Base-by-base conservation (phyloP, 495 filamentous ascomycete species). In the Lepidopterella palustris region DNA sequence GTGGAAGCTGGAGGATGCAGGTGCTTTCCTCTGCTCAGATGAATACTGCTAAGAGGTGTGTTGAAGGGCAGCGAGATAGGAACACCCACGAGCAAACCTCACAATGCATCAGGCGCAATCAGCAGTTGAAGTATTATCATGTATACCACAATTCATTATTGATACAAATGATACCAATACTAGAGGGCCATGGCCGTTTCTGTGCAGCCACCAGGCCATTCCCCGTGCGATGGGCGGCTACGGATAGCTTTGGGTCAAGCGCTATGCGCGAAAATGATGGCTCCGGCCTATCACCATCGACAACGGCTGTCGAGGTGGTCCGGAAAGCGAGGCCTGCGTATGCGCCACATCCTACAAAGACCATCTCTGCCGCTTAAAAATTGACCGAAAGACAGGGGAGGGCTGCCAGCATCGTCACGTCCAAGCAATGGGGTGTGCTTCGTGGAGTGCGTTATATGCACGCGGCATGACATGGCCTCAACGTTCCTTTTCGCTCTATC, bases 191-290 rank as follows among this genome's bases (percentile, higher is more conserved):
- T 31, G 50, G 57, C 50, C 49, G 52, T 59, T 64, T 57, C 26
- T 59, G 57, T 58, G 53, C 53, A 60, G 62, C 62, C 61, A 59
- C 35, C 62, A 65, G 48, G 53, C 58, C 27, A 51, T 45, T 57
- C 21, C 26, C 57, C 56, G 51, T 57, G 39, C 61, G 52, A 51
- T 21, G 47, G 61, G 62, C 62, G 62, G 53, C 55, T 65, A 65
- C 13, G 28, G 3, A 11, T 42, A 3, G 35, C 13, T 18, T 13
- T 15, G 35, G 35, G 35, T 18, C 35, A 42, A 11, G 3, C 3
- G 13, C 2, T 18, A 42, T 42, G 35, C 35, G 35, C 35, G 18
- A 18, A 42, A 15, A 2, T 42, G 35, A 42, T 42, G 2, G 35
- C 35, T 42, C 18, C 9, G 35, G 35, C 35, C 35, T 42, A 42